phyloP scores from a whole-genome alignment of 352 stramenopile genomes.

The Phytophthora constricta region DNA sequence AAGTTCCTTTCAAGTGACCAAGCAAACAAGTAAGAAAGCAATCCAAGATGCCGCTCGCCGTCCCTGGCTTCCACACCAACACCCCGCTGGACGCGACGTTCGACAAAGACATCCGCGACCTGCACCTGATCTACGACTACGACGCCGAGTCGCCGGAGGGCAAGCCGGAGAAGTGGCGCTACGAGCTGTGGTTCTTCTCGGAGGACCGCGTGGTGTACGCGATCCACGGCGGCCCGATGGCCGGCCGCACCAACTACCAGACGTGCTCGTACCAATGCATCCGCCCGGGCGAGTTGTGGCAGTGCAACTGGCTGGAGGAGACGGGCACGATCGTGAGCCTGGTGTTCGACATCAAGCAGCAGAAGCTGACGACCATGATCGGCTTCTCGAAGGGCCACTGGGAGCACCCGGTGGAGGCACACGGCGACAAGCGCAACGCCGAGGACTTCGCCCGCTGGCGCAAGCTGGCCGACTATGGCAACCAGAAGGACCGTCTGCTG shows the following conservation, averaged over 20 bases:
- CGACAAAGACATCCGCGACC: slow-evolving; percentile 40
- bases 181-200: slow-evolving; percentile 51
- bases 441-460: slow-evolving; percentile 38
- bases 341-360: slow-evolving; percentile 40
- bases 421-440: slow-evolving; percentile 45
- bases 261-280: slow-evolving; percentile 43
- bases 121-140: slow-evolving; percentile 48
- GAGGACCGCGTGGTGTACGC: slow-evolving; percentile 44
- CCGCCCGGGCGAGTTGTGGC: slow-evolving; percentile 42
- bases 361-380: slow-evolving; percentile 47
- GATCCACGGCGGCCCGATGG: slow-evolving; percentile 47
- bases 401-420: slow-evolving; percentile 35
- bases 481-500: slow-evolving; percentile 37
- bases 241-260: slow-evolving; percentile 42
- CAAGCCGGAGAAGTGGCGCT: slow-evolving; percentile 47
- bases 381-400: slow-evolving; percentile 45
- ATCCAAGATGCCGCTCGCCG: slow-evolving; percentile 2
- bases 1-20: slow-evolving; percentile 2
- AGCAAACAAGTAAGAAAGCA: neutral
- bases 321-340: slow-evolving; percentile 41
- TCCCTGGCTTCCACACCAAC: slow-evolving; percentile 37
- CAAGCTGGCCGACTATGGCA: slow-evolving; percentile 38
- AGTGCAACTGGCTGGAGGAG: slow-evolving; percentile 49
- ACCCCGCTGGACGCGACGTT: slow-evolving; percentile 40
- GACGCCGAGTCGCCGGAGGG: slow-evolving; percentile 32